Evolutionary conservation across 768 basidiomycete genomes (phyloP).

Genomic region (Lentinula raphanica): DNA sequence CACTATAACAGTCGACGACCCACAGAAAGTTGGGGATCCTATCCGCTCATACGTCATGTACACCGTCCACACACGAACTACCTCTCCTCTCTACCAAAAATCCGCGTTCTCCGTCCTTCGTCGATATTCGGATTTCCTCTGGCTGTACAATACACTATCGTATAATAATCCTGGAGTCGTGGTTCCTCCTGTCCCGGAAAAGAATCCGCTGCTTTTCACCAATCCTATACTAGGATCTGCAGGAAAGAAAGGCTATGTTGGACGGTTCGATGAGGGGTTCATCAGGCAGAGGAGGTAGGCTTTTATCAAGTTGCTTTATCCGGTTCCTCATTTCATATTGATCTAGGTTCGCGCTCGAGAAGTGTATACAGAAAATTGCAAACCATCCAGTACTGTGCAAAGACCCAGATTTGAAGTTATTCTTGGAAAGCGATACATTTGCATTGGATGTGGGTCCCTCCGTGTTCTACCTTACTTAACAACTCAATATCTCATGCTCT

Average conservation of each 20-base stretch:
- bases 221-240: slow-evolving; percentile 2
- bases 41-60: slow-evolving; percentile 94
- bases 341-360: slow-evolving; percentile 61
- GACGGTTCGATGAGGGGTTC: slow-evolving; percentile 89
- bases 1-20: slow-evolving; percentile 89
- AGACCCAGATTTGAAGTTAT: slow-evolving; percentile 83
- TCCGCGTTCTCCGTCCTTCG: slow-evolving; percentile 87
- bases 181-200: slow-evolving; percentile 94
- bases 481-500: too few relatives aligned
- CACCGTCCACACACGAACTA: slow-evolving; percentile 89
- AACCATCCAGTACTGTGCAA: slow-evolving; percentile 87
- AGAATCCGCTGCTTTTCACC: slow-evolving; percentile 52
- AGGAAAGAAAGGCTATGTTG: slow-evolving; percentile 31
- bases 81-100: slow-evolving; percentile 78
- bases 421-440: slow-evolving; percentile 92
- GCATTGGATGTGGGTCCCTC: slow-evolving; percentile 67
- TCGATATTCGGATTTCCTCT: slow-evolving; percentile 97
- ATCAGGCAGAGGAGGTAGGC: slow-evolving; percentile 69
- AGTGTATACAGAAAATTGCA: slow-evolving; percentile 89
- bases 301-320: neutral
- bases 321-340: too few relatives aligned
- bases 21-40: slow-evolving; percentile 94
- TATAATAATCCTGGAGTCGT: slow-evolving; percentile 94
- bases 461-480: too few relatives aligned
- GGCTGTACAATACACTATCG: slow-evolving; percentile 88